Percentiles rank a stretch among this genome's conserved stretches.
Conservation (phyloP, 2,329 filamentous ascomycete genomes). For the Cyphellophora europaea region DNA sequence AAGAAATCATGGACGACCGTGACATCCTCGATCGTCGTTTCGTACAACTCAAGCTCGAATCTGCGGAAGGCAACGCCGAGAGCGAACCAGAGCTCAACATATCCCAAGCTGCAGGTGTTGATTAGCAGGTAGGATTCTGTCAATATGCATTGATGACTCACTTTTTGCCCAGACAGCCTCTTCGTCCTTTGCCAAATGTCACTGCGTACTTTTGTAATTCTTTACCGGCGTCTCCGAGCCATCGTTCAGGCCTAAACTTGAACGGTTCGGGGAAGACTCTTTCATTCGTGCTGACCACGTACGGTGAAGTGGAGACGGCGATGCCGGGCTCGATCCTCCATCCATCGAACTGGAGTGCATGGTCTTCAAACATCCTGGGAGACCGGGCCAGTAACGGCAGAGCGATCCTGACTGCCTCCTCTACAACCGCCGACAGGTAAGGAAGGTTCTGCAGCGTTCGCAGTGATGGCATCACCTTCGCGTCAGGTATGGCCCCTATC, state of each 20-base stretch:
- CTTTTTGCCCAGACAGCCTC: constrained; percentile 40
- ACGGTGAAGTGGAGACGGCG: constrained; percentile 29
- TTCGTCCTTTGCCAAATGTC: constrained; percentile 30
- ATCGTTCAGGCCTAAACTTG: constrained; percentile 28
- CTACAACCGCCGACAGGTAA: constrained; percentile 19
- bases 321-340: constrained; percentile 5
- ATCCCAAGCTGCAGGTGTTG: constrained; percentile 5
- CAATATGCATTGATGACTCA: constrained; percentile 23
- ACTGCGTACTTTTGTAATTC: constrained; percentile 26
- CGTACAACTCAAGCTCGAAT: constrained; percentile 12
- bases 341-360: constrained; percentile 4
- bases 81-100: constrained; percentile 10
- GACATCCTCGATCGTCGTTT: constrained; percentile 9
- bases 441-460: constrained; percentile 29
- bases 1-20: constrained; percentile 10
- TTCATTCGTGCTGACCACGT: constrained; percentile 26
- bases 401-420: constrained; percentile 5
- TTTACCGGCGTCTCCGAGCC: constrained; percentile 18
- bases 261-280: constrained; percentile 27
- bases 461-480: constrained; percentile 12
- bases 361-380: constrained; percentile 17
- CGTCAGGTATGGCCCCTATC: constrained; percentile 6
- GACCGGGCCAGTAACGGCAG: constrained; percentile 21
- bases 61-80: constrained; percentile 7
- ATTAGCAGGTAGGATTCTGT: background rate